Conservation (phyloP, 163 green algal species). For the Chlamydomonas reinhardtii region DNA sequence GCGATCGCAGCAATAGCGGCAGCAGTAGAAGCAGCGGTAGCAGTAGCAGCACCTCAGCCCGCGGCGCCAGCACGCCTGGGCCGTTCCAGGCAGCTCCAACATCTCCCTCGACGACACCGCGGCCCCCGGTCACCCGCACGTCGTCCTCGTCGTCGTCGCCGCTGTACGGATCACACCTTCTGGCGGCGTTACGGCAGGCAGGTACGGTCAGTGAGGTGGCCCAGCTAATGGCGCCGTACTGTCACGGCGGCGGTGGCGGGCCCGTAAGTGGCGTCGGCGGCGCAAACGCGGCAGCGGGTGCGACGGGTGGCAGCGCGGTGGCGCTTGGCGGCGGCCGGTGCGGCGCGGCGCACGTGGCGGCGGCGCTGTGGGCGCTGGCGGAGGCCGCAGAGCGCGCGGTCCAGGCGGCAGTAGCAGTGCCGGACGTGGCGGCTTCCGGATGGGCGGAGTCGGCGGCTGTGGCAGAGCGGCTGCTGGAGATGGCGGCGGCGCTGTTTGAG, state of each 20-base stretch:
- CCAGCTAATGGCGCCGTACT: neutral
- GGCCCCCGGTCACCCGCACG: too few relatives aligned
- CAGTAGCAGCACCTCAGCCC: neutral
- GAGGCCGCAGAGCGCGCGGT: neutral
- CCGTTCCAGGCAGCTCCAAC: too few relatives aligned
- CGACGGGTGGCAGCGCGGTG: too few relatives aligned
- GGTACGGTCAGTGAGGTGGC: neutral
- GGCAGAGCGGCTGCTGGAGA: neutral
- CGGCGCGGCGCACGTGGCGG: conserved; percentile 2
- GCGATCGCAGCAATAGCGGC: neutral
- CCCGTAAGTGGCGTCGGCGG: too few relatives aligned
- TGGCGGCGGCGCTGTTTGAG: neutral
- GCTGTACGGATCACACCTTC: neutral
- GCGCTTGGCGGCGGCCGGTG: neutral
- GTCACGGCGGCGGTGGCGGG: too few relatives aligned
- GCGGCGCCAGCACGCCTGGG: neutral
- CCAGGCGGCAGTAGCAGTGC: neutral
- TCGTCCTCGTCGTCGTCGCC: neutral
- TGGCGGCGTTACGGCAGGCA: neutral
- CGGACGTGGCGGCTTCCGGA: neutral
- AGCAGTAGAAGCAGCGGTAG: neutral
- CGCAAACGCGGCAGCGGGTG: too few relatives aligned
- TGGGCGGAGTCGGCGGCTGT: neutral
- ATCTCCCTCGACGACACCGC: too few relatives aligned
- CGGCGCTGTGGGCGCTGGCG: neutral